phyloP scores from a whole-genome alignment of 768 basidiomycete species.

The Boletus vinaceobasis region DNA sequence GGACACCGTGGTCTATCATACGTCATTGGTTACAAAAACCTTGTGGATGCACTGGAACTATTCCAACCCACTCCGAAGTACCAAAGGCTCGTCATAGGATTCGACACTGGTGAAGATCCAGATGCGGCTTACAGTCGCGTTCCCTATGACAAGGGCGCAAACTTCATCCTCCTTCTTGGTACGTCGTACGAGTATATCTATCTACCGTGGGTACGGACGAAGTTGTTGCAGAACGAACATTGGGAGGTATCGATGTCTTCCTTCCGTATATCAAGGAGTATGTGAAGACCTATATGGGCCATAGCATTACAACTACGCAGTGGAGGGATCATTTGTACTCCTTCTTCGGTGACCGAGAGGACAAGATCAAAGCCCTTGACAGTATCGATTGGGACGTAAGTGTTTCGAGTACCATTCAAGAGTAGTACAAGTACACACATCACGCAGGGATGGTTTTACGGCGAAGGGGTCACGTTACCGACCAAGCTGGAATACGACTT shows the following conservation, averaged over 20 bases:
- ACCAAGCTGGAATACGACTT: constrained; percentile 51
- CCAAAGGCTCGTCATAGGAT: constrained; percentile 76
- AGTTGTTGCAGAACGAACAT: constrained; percentile 39
- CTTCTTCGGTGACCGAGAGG: constrained; percentile 43
- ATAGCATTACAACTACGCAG: constrained; percentile 53
- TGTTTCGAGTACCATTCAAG: not conserved
- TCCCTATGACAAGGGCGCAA: constrained; percentile 90
- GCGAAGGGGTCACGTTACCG: constrained; percentile 49
- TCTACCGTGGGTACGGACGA: not conserved
- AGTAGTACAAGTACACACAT: not conserved
- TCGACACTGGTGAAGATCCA: constrained; percentile 68
- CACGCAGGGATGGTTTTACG: constrained; percentile 52
- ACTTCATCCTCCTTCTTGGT: constrained; percentile 84
- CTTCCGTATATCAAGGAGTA: constrained; percentile 57
- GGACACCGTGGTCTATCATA: constrained; percentile 79
- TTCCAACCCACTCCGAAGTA: constrained; percentile 62
- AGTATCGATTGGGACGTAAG: constrained; percentile 56
- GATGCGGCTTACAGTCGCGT: constrained; percentile 73
- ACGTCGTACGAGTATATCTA: not conserved
- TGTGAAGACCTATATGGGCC: constrained; percentile 51
- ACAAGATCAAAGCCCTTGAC: constrained; percentile 48
- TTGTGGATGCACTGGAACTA: constrained; percentile 66
- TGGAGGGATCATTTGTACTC: constrained; percentile 58
- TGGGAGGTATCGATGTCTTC: constrained; percentile 57
- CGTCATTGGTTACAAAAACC: constrained; percentile 67